Evolutionary conservation across 352 stramenopile genomes (phyloP).

Genomic region (Saprolegnia diclina): DNA sequence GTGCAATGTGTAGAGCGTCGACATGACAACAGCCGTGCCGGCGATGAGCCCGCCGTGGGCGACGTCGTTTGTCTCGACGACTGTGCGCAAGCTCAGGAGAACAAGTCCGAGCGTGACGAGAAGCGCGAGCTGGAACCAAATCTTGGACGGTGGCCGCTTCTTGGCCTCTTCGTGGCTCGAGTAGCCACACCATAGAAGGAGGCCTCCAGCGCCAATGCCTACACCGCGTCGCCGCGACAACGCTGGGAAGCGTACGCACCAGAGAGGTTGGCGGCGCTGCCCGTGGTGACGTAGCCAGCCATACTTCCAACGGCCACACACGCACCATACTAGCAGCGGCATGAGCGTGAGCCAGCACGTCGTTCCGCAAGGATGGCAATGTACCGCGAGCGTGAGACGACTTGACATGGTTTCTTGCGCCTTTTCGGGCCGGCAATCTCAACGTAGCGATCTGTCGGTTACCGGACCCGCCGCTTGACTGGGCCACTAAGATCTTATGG

Average conservation of each 20-base stretch:
- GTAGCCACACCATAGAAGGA: slow-evolving; percentile 76
- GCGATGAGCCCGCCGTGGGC: background rate
- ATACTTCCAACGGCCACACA: slow-evolving; percentile 19
- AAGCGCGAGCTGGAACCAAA: background rate
- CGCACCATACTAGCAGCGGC: slow-evolving; percentile 19
- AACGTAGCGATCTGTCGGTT: background rate
- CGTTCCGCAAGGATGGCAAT: too few species aligned
- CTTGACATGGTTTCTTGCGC: too few species aligned
- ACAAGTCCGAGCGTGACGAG: background rate
- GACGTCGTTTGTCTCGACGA: background rate
- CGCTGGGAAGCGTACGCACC: background rate
- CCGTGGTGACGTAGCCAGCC: slow-evolving; percentile 67
- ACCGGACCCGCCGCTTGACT: too few species aligned
- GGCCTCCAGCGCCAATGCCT: slow-evolving; percentile 54
- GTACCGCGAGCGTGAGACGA: too few species aligned
- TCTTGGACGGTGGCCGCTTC: background rate
- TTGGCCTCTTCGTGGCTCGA: slow-evolving; percentile 62
- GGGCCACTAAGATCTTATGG: too few species aligned
- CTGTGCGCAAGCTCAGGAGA: background rate
- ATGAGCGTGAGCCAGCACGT: too few species aligned
- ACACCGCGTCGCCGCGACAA: background rate
- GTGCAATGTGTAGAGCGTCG: slow-evolving; percentile 3
- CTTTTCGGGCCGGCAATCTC: background rate
- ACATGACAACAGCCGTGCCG: slow-evolving; percentile 1
- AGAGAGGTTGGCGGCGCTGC: slow-evolving; percentile 51